These are phyloP conservation scores for Aureobasidium sp. DNA, from an alignment of 2,329 filamentous ascomycete genomes.

Conservation along the genomic window DNA sequence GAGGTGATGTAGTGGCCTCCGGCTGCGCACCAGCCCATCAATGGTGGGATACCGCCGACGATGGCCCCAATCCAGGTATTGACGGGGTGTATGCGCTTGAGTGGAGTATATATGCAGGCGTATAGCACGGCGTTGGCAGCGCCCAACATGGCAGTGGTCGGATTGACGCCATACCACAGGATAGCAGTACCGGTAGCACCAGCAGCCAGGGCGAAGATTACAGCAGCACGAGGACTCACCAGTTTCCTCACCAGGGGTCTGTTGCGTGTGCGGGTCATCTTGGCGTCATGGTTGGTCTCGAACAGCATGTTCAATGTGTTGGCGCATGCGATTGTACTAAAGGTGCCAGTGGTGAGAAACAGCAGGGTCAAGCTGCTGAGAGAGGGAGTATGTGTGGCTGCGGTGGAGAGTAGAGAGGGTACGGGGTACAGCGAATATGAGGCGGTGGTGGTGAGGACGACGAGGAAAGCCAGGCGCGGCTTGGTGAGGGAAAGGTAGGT, in stretches of 20 bases:
- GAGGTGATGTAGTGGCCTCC: slow-evolving; percentile 59
- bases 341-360: slow-evolving; percentile 83
- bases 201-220: slow-evolving; percentile 68
- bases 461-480: slow-evolving; percentile 81
- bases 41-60: slow-evolving; percentile 83
- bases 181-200: slow-evolving; percentile 60
- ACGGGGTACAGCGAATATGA: slow-evolving; percentile 91
- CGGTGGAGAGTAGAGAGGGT: slow-evolving; percentile 69
- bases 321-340: slow-evolving; percentile 80
- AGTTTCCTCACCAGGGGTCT: slow-evolving; percentile 78
- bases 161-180: slow-evolving; percentile 85
- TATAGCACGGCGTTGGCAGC: slow-evolving; percentile 81
- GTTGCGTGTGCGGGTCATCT: slow-evolving; percentile 90
- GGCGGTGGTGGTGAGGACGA: slow-evolving; percentile 83
- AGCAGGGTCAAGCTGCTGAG: slow-evolving; percentile 84
- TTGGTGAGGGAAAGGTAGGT: slow-evolving; percentile 90
- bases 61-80: slow-evolving; percentile 96
- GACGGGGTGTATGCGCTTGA: slow-evolving; percentile 76
- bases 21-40: slow-evolving; percentile 98
- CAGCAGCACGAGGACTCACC: slow-evolving; percentile 60
- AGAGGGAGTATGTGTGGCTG: slow-evolving; percentile 61
- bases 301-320: slow-evolving; percentile 98
- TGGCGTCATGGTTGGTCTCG: slow-evolving; percentile 79
- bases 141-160: slow-evolving; percentile 80
- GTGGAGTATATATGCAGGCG: slow-evolving; percentile 82